A percentile compares a stretch with the other conserved stretches of the same genome.
Evolutionary conservation across 495 filamentous ascomycete species (phyloP).

Genomic region (Parathielavia hyrcaniae): DNA sequence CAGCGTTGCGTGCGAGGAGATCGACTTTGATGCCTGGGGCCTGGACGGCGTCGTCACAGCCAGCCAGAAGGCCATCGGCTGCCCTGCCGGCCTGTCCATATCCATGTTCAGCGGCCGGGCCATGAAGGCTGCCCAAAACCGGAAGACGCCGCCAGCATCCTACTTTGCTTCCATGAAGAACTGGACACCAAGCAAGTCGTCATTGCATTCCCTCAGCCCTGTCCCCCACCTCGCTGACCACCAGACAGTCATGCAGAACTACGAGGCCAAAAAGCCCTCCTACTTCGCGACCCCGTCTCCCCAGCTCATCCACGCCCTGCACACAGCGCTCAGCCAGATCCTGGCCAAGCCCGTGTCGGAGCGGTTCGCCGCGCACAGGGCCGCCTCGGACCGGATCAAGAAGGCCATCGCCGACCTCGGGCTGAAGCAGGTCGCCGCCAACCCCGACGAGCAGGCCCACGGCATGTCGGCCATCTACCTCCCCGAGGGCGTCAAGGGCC

Average conservation of each 20-base stretch:
- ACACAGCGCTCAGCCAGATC: constrained; percentile 88
- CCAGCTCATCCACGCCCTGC: constrained; percentile 87
- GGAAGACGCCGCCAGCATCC: constrained; percentile 70
- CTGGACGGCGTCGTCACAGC: constrained; percentile 91
- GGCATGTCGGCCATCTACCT: constrained; percentile 97
- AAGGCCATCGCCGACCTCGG: constrained; percentile 69
- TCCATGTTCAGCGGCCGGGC: constrained; percentile 86
- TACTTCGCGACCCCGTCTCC: constrained; percentile 97
- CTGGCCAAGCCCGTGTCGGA: constrained; percentile 67
- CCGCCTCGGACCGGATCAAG: constrained; percentile 76
- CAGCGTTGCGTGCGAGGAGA: constrained; percentile 92
- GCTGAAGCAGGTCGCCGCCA: constrained; percentile 74
- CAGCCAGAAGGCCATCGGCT: constrained; percentile 93
- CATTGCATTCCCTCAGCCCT: not conserved
- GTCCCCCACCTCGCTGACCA: not conserved
- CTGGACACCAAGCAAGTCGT: constrained; percentile 73
- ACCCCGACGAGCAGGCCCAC: constrained; percentile 85
- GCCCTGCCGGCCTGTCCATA: constrained; percentile 87
- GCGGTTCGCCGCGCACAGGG: constrained; percentile 71
- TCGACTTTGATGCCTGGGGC: constrained; percentile 89
- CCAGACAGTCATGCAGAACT: constrained; percentile 82
- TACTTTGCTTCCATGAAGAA: constrained; percentile 97
- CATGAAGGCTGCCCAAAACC: constrained; percentile 70
- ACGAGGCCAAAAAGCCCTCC: constrained; percentile 91
- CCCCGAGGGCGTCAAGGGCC: constrained; percentile 69